Evolutionary conservation across 2,329 filamentous ascomycete species (phyloP).

Genomic region (Simplicillium aogashimaense): DNA sequence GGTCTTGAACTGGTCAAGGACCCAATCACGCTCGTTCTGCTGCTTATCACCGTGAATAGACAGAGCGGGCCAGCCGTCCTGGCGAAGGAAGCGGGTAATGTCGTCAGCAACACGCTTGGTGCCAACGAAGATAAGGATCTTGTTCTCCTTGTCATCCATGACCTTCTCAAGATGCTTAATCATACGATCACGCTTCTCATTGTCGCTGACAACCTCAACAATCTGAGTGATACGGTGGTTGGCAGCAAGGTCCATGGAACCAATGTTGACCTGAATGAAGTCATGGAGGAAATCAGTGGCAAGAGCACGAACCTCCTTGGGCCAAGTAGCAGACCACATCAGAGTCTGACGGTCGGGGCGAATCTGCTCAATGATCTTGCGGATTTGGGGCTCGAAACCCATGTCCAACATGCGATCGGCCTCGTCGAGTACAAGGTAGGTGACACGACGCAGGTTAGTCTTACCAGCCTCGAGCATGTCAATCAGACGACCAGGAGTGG

Average conservation of each 20-base stretch:
- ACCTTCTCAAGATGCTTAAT: conserved; percentile 95
- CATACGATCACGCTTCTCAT: conserved; percentile 97
- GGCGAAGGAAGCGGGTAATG: conserved; percentile 92
- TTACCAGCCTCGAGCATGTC: conserved; percentile 98
- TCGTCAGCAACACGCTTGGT: conserved; percentile 96
- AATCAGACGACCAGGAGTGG: conserved; percentile 93
- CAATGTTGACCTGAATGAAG: conserved; percentile 98
- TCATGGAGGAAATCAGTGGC: conserved; percentile 85
- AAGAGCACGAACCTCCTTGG: conserved; percentile 92
- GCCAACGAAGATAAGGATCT: conserved; percentile 88
- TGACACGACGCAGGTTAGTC: conserved; percentile 95
- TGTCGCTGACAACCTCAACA: conserved; percentile 90
- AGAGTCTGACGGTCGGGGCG: conserved; percentile 96
- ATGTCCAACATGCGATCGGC: conserved; percentile 99
- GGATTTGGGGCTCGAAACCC: conserved; percentile 99
- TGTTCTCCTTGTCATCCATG: conserved; percentile 94
- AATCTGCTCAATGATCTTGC: conserved; percentile 97
- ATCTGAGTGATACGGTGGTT: conserved; percentile 98
- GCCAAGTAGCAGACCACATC: conserved; percentile 99
- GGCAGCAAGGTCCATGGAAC: conserved; percentile 89
- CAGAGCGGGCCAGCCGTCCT: conserved; percentile 94
- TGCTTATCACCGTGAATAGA: conserved; percentile 99
- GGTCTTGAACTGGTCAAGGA: conserved; percentile 98
- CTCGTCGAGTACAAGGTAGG: conserved; percentile 96
- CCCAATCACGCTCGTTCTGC: conserved; percentile 99